phyloP scores from a whole-genome alignment of 2,329 filamentous ascomycete species.

The Xylaria sp. region DNA sequence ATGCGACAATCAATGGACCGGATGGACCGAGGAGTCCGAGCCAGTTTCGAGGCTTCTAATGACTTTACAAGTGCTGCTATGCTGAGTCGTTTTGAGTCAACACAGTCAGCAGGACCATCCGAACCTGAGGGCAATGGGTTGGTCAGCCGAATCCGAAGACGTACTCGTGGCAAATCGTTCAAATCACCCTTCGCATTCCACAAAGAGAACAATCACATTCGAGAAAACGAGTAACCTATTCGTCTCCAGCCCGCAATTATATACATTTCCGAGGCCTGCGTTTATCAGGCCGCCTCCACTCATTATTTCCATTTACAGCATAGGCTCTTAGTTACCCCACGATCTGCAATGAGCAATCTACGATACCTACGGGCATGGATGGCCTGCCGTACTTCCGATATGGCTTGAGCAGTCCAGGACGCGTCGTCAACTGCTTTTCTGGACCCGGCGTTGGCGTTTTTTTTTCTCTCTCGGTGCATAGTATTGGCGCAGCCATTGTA shows the following conservation, averaged over 20 bases:
- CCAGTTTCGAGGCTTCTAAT: slow-evolving; percentile 85
- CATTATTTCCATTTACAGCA: slow-evolving; percentile 42
- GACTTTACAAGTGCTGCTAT: slow-evolving; percentile 93
- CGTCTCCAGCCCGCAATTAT: neutral
- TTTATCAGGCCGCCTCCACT: slow-evolving; percentile 2
- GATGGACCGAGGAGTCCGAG: slow-evolving; percentile 64
- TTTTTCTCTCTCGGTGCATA: slow-evolving; percentile 41
- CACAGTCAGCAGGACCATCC: slow-evolving; percentile 58
- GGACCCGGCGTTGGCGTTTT: slow-evolving; percentile 46
- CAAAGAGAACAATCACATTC: slow-evolving; percentile 45
- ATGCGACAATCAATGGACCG: slow-evolving; percentile 86
- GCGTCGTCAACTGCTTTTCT: slow-evolving; percentile 32
- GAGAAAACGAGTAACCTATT: slow-evolving; percentile 45
- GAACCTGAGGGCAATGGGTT: slow-evolving; percentile 43
- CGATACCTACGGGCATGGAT: slow-evolving; percentile 40
- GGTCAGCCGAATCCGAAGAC: slow-evolving; percentile 48
- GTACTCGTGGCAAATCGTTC: slow-evolving; percentile 51
- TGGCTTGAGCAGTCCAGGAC: slow-evolving; percentile 22
- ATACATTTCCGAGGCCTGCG: neutral
- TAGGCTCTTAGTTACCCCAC: slow-evolving; percentile 37
- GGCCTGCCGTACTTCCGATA: slow-evolving; percentile 24
- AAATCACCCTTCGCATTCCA: slow-evolving; percentile 48
- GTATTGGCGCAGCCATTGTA: slow-evolving; percentile 43
- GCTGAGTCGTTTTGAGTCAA: slow-evolving; percentile 83
- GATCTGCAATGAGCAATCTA: slow-evolving; percentile 47